Conservation (phyloP, 2,329 filamentous ascomycete species). For the Penicillium janthinellum region DNA sequence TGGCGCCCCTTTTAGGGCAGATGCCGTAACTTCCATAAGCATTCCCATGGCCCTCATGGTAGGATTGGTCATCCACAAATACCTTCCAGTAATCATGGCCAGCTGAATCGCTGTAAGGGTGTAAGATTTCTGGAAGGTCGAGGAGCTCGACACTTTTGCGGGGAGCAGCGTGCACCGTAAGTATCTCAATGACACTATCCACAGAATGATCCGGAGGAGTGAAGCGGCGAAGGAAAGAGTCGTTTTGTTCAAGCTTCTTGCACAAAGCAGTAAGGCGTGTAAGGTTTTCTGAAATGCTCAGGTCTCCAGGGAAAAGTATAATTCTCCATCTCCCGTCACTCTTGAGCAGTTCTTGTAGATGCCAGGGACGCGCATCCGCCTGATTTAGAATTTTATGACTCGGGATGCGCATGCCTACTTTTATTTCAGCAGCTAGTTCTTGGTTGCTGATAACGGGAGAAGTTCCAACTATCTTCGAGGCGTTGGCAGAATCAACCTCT, state of each 20-base stretch:
- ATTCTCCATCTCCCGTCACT: constrained; percentile 43
- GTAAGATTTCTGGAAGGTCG: constrained; percentile 53
- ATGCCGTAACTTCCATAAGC: constrained; percentile 59
- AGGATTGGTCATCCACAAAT: constrained; percentile 56
- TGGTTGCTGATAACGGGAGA: constrained; percentile 22
- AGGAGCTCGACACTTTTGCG: constrained; percentile 53
- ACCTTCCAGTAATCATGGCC: constrained; percentile 63
- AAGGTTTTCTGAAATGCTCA: constrained; percentile 50
- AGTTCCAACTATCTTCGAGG: not conserved
- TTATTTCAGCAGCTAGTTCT: constrained; percentile 30
- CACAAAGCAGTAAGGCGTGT: constrained; percentile 53
- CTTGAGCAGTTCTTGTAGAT: constrained; percentile 40
- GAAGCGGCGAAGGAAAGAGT: constrained; percentile 48
- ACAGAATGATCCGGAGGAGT: constrained; percentile 44
- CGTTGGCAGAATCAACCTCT: no score
- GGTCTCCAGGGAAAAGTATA: constrained; percentile 63
- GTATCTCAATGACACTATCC: constrained; percentile 58
- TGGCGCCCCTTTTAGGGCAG: constrained; percentile 43
- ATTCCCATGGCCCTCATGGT: constrained; percentile 54
- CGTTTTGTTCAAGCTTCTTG: constrained; percentile 38
- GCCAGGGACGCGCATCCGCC: constrained; percentile 42
- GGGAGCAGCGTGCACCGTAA: constrained; percentile 60
- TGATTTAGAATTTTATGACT: constrained; percentile 40
- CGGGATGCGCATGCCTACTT: constrained; percentile 39
- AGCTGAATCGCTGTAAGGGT: constrained; percentile 47